Conservation (phyloP, 179 eudicot genomes). For the Carnegiea gigantea region DNA sequence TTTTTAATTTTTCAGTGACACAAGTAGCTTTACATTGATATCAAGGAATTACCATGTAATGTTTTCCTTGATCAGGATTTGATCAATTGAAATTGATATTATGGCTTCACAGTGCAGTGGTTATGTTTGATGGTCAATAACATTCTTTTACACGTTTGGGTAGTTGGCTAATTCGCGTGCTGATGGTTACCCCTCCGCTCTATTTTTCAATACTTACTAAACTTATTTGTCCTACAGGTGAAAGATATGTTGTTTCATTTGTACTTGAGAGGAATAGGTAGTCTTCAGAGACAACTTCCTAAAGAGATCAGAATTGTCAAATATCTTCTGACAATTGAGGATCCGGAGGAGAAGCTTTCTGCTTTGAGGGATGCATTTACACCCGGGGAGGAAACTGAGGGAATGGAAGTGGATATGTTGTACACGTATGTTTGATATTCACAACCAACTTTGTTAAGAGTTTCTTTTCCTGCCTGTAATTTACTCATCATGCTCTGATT, state of each 20-base stretch:
- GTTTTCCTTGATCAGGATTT: background rate
- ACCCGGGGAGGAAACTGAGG: constrained; percentile 83
- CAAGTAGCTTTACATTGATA: background rate
- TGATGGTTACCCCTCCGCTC: too few relatives aligned
- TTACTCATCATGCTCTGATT: background rate
- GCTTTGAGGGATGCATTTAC: constrained; percentile 85
- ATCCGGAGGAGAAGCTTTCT: constrained; percentile 75
- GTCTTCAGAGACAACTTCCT: constrained; percentile 81
- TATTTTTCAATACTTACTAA: background rate
- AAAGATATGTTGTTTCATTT: constrained; percentile 82
- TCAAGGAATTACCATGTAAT: background rate
- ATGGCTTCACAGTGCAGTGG: background rate
- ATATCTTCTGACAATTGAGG: constrained; percentile 75
- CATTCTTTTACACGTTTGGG: background rate
- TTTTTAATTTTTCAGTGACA: background rate
- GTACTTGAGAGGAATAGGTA: constrained; percentile 67
- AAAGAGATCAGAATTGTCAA: constrained; percentile 79
- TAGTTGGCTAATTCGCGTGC: background rate
- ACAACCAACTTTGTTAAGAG: background rate
- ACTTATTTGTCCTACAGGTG: constrained; percentile 39
- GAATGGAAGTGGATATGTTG: constrained; percentile 57
- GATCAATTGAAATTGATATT: too few relatives aligned
- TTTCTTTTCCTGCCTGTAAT: background rate
- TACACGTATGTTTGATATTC: constrained; percentile 63
- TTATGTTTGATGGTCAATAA: background rate